Evolutionary conservation across 2,329 filamentous ascomycete genomes (phyloP).

Genomic region (Penicillium sp.): DNA sequence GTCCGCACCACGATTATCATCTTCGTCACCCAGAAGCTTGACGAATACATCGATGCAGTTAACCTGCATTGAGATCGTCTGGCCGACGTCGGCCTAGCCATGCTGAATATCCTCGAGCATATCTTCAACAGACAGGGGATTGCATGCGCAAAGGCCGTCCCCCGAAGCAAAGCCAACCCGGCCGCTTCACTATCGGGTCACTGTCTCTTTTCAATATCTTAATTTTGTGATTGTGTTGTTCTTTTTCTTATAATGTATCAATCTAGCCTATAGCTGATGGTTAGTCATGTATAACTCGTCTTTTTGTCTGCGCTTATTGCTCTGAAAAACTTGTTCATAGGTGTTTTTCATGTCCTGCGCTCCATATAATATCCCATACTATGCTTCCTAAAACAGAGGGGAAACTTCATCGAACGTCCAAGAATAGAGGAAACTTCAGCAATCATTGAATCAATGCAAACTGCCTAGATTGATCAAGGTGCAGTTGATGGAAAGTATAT

Average conservation of each 20-base stretch:
- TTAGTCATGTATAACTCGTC: too few species aligned
- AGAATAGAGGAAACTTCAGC: too few species aligned
- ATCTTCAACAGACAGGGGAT: constrained; percentile 6
- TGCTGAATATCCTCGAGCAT: not conserved
- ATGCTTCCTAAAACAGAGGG: too few species aligned
- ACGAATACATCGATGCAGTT: not conserved
- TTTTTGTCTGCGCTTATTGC: too few species aligned
- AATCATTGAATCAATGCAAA: too few species aligned
- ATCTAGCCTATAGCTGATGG: not conserved
- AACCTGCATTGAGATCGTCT: not conserved
- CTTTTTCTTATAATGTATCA: not conserved
- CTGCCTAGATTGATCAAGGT: too few species aligned
- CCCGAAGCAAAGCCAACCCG: not conserved
- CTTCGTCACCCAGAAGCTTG: not conserved
- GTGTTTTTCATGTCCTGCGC: too few species aligned
- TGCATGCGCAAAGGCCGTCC: not conserved
- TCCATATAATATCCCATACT: too few species aligned
- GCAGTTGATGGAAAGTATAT: too few species aligned
- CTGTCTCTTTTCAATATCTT: not conserved
- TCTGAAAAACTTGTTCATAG: too few species aligned
- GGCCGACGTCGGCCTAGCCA: not conserved
- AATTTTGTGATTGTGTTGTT: not conserved
- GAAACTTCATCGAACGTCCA: too few species aligned
- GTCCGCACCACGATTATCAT: not conserved
- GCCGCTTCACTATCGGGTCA: constrained; percentile 1